phyloP scores from a whole-genome alignment of 169 alveolate genomes.

The Cytauxzoon felis region DNA sequence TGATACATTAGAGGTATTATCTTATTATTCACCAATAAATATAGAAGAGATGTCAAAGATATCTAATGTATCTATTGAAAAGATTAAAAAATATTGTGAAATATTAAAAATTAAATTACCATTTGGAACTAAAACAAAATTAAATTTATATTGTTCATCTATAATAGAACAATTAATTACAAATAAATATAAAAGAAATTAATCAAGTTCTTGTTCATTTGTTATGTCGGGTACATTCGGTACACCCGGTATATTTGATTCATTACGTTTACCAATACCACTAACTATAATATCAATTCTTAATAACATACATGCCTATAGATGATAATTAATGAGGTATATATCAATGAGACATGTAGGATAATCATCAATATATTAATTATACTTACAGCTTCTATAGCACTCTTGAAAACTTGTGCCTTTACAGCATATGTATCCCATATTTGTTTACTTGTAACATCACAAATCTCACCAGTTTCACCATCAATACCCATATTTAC shows the following conservation, averaged over 20 bases:
- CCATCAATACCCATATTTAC: constrained; percentile 90
- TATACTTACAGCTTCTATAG: constrained; percentile 87
- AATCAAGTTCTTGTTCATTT: neutral
- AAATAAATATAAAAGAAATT: neutral
- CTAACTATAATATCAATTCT: constrained; percentile 95
- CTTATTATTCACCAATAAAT: constrained; percentile 24
- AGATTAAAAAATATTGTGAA: constrained; percentile 21
- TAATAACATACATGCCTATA: constrained; percentile 85
- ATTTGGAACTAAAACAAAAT: constrained; percentile 27
- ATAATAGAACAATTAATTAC: constrained; percentile 14
- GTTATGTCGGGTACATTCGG: too few relatives aligned
- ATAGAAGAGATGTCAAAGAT: constrained; percentile 12
- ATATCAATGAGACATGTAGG: neutral
- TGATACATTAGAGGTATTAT: constrained; percentile 38
- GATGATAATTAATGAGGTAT: neutral
- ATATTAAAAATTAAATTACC: constrained; percentile 30
- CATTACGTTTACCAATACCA: constrained; percentile 83
- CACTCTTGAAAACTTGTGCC: constrained; percentile 92
- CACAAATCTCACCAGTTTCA: constrained; percentile 86
- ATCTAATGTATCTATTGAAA: constrained; percentile 5
- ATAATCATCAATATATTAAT: constrained; percentile 15
- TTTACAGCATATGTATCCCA: constrained; percentile 94
- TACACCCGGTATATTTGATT: too few relatives aligned
- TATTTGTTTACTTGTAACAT: constrained; percentile 83
- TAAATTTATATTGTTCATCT: constrained; percentile 36